Percentiles rank a stretch among this genome's conserved stretches.
phyloP scores from a whole-genome alignment of 2,329 filamentous ascomycete species.

The Alternaria brassicicola region DNA sequence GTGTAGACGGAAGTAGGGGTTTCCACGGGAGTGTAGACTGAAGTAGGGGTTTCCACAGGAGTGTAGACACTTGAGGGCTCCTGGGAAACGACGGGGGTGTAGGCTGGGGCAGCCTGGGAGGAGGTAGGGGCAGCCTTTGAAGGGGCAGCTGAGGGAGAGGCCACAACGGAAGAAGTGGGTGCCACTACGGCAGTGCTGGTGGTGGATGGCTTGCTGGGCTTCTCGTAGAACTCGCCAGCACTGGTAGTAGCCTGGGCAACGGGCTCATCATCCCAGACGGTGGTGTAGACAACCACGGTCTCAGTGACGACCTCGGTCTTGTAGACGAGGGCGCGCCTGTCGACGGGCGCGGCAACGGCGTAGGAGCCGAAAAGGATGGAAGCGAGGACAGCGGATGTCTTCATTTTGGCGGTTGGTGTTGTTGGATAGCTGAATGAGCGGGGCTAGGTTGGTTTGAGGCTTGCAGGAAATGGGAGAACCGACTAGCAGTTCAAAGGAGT shows the following conservation, averaged over 20 bases:
- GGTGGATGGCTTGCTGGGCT: constrained; percentile 27
- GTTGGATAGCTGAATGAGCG: constrained; percentile 17
- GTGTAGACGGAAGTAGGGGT: constrained; percentile 11
- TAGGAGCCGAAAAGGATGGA: constrained; percentile 44
- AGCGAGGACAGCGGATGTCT: constrained; percentile 45
- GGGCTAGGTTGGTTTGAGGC: constrained; percentile 21
- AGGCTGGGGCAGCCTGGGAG: constrained; percentile 14
- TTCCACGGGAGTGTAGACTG: constrained; percentile 3
- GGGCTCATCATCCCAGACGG: constrained; percentile 39
- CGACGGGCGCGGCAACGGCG: constrained; percentile 41
- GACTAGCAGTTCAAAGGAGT: constrained; percentile 44
- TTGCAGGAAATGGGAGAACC: constrained; percentile 38
- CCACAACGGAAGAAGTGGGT: constrained; percentile 14
- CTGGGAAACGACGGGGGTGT: constrained; percentile 16
- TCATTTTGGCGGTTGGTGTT: constrained; percentile 37
- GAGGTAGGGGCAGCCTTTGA: constrained; percentile 1
- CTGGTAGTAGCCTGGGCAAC: constrained; percentile 24
- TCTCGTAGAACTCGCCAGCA: constrained; percentile 34
- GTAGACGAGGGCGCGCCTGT: constrained; percentile 46
- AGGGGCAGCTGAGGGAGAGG: constrained; percentile 19
- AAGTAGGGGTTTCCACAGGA: constrained; percentile 11
- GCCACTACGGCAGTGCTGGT: constrained; percentile 21
- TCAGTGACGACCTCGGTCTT: constrained; percentile 42
- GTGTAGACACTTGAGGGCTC: constrained; percentile 22
- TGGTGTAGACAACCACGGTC: constrained; percentile 46